Conservation (phyloP, 1,284 basidiomycete species). For the Fomitopsis pinicola region DNA sequence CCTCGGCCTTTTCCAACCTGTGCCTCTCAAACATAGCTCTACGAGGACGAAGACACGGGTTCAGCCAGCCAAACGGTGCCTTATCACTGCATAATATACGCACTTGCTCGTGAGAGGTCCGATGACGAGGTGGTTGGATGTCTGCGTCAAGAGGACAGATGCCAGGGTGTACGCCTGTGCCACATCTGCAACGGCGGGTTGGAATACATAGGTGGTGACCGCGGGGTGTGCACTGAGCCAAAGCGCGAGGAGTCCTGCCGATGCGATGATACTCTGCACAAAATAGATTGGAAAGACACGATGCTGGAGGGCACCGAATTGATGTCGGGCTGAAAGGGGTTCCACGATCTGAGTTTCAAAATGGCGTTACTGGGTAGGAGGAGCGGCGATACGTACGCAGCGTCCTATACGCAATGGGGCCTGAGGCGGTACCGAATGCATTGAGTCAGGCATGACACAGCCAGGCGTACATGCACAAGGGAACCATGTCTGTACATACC, state of each 20-base stretch:
- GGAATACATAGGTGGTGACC: conserved; percentile 45
- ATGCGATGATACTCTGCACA: conserved; percentile 50
- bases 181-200: conserved; percentile 57
- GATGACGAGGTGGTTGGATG: conserved; percentile 53
- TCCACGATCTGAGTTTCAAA: not conserved
- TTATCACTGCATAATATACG: conserved; percentile 19
- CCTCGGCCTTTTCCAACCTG: conserved; percentile 70
- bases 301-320: conserved; percentile 76
- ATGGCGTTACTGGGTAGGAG: not conserved
- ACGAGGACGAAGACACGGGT: not conserved
- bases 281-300: conserved; percentile 77
- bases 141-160: conserved; percentile 45
- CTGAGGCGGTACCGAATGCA: conserved; percentile 23
- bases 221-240: conserved; percentile 66
- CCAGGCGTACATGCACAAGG: not conserved
- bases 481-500: conserved; percentile 30
- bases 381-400: conserved; percentile 41
- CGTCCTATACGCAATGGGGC: conserved; percentile 53
- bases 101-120: conserved; percentile 68
- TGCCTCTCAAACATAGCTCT: conserved; percentile 74
- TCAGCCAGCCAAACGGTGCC: not conserved
- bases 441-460: not conserved
- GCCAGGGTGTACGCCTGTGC: conserved; percentile 66
- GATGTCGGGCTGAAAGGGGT: conserved; percentile 48
- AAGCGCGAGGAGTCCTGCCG: conserved; percentile 50